Conservation (phyloP, 805 yeast species). For the Starmerella kuoi region DNA sequence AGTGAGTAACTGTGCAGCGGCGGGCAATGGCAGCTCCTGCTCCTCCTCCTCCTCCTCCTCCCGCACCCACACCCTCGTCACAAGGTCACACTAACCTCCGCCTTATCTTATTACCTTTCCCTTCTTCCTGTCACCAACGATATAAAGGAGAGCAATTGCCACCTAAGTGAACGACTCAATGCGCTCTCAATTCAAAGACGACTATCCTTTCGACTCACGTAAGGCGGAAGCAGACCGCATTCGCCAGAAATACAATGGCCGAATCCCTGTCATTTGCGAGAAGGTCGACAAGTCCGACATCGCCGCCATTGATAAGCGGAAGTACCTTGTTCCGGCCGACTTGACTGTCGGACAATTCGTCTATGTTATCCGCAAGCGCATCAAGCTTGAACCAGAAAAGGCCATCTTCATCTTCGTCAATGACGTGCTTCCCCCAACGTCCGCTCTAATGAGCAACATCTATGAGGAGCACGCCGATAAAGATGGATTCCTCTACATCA, state of each 20-base stretch:
- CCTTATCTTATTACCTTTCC: too few species aligned
- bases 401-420: slow-evolving; percentile 95
- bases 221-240: slow-evolving; percentile 89
- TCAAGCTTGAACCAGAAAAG: slow-evolving; percentile 90
- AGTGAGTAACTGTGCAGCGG: too few species aligned
- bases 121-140: too few species aligned
- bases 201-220: slow-evolving; percentile 89
- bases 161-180: slow-evolving; percentile 28
- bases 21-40: too few species aligned
- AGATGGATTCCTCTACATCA: slow-evolving; percentile 91
- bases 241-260: slow-evolving; percentile 73
- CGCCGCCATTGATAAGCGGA: slow-evolving; percentile 92
- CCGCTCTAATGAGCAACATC: slow-evolving; percentile 87
- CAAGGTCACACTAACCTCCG: not conserved
- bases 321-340: slow-evolving; percentile 91
- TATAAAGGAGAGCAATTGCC: slow-evolving; percentile 1
- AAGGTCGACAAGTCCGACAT: slow-evolving; percentile 93
- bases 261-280: slow-evolving; percentile 96
- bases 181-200: slow-evolving; percentile 93
- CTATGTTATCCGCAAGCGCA: slow-evolving; percentile 91
- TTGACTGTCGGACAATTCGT: slow-evolving; percentile 97
- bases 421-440: slow-evolving; percentile 95
- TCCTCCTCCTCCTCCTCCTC: too few species aligned
- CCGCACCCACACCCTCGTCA: not conserved
- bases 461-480: slow-evolving; percentile 96